Evolutionary conservation across 75 land plant genomes (phyloP).

Genomic region (Ceratopteris richardii): DNA sequence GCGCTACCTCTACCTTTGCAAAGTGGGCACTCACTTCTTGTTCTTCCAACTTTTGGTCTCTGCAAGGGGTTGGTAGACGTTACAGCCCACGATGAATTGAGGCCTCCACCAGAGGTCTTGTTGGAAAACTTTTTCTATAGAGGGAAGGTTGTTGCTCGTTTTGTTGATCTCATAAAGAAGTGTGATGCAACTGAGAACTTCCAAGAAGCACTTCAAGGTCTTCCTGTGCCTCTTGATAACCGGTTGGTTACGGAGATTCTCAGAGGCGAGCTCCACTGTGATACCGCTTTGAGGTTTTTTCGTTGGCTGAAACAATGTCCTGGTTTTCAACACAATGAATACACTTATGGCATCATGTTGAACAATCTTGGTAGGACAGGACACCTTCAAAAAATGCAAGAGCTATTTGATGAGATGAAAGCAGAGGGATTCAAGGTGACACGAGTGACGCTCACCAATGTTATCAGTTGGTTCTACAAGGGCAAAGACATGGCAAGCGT

Average conservation of each 20-base stretch:
- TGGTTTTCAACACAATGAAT: background rate
- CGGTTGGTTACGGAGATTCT: background rate
- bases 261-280: background rate
- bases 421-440: background rate
- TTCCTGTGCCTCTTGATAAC: background rate
- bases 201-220: background rate
- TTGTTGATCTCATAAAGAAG: background rate
- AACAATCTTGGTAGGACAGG: slow-evolving; percentile 3
- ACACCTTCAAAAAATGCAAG: background rate
- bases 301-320: background rate
- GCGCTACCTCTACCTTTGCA: no score
- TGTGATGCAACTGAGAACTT: background rate
- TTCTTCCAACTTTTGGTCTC: no score
- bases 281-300: slow-evolving; percentile 3
- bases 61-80: no score
- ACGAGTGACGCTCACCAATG: background rate
- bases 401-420: background rate
- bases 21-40: no score
- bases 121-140: background rate
- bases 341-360: background rate
- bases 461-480: background rate
- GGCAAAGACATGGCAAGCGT: background rate
- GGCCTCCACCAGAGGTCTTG: background rate
- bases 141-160: background rate
- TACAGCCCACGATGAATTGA: no score